phyloP scores from a whole-genome alignment of 2,329 filamentous ascomycete species.

The Cercospora sp. region DNA sequence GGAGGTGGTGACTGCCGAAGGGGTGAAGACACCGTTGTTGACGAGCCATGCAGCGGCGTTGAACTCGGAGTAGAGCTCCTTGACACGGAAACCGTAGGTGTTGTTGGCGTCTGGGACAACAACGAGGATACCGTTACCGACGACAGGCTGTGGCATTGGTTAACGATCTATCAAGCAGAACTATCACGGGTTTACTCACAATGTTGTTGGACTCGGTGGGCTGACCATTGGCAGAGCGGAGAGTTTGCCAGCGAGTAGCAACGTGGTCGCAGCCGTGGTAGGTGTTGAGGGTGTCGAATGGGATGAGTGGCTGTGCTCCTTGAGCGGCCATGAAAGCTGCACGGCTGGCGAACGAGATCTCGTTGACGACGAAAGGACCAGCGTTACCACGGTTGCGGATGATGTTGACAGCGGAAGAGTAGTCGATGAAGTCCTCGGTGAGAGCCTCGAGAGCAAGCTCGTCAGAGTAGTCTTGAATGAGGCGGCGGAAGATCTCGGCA shows the following conservation, averaged over 20 bases:
- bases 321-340: constrained; percentile 35
- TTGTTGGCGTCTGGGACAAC: constrained; percentile 31
- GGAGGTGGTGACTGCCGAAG: constrained; percentile 26
- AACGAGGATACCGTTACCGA: constrained; percentile 32
- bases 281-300: constrained; percentile 36
- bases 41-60: constrained; percentile 38
- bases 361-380: constrained; percentile 31
- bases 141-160: constrained; percentile 27
- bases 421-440: constrained; percentile 37
- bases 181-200: constrained; percentile 21
- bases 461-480: constrained; percentile 37
- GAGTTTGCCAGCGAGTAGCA: constrained; percentile 34
- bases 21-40: constrained; percentile 34
- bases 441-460: constrained; percentile 34
- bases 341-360: constrained; percentile 31
- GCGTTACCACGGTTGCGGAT: constrained; percentile 35
- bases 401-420: constrained; percentile 37
- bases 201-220: constrained; percentile 32
- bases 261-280: constrained; percentile 34
- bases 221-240: constrained; percentile 31
- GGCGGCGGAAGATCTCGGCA: constrained; percentile 35
- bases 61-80: constrained; percentile 35
- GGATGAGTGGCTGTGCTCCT: constrained; percentile 35
- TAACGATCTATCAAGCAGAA: neutral
- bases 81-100: constrained; percentile 34